Evolutionary conservation across 106 monocot species (phyloP).

Genomic region (Dioscorea dumetorum): DNA sequence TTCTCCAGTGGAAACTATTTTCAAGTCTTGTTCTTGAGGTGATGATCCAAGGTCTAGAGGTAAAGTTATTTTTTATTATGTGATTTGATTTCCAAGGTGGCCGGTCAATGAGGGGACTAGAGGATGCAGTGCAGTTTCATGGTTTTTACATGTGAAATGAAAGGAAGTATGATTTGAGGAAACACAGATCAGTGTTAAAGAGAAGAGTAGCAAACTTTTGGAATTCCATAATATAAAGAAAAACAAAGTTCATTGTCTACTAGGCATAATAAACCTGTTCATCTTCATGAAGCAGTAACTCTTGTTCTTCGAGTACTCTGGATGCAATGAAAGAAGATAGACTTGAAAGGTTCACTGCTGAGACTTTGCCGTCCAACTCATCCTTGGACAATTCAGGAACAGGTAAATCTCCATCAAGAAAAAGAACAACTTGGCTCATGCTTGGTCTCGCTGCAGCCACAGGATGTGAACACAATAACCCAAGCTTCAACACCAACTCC

Average conservation of each 20-base stretch:
- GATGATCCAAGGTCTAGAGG: slow-evolving; percentile 5
- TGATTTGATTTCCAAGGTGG: too few relatives aligned
- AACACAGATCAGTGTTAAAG: too few relatives aligned
- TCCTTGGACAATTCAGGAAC: neutral
- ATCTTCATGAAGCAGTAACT: too few relatives aligned
- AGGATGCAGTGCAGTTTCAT: too few relatives aligned
- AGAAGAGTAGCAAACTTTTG: too few relatives aligned
- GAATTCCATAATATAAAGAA: too few relatives aligned
- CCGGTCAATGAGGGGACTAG: too few relatives aligned
- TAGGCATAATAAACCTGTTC: too few relatives aligned
- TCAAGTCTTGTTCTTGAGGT: slow-evolving; percentile 58
- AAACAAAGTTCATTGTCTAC: too few relatives aligned
- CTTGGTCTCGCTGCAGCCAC: neutral
- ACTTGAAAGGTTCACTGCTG: neutral
- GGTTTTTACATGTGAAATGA: too few relatives aligned
- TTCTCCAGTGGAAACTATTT: neutral
- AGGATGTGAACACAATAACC: neutral
- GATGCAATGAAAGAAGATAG: slow-evolving; percentile 21
- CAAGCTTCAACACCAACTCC: neutral
- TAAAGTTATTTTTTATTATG: too few relatives aligned
- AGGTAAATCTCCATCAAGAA: neutral
- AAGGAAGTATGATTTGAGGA: too few relatives aligned
- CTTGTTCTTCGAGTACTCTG: slow-evolving; percentile 13
- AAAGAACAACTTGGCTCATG: neutral
- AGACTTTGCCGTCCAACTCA: neutral